phyloP scores from a whole-genome alignment of 2,329 filamentous ascomycete genomes.

The Colletotrichum sublineola region DNA sequence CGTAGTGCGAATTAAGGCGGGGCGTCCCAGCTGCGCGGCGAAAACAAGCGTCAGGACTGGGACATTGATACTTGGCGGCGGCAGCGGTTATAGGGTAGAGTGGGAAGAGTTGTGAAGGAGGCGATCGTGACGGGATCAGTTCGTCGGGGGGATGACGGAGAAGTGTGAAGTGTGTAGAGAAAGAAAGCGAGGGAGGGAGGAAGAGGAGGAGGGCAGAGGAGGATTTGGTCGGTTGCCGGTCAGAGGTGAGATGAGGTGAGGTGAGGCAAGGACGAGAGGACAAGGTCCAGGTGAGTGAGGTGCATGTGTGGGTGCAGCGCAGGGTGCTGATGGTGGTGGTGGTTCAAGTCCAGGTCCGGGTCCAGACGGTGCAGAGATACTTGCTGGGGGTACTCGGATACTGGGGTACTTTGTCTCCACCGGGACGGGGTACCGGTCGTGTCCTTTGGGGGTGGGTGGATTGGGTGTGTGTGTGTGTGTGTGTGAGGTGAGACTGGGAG shows the following conservation, averaged over 20 bases:
- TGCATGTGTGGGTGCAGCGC: not conserved
- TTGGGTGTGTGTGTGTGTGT: not conserved
- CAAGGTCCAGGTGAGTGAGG: conserved; percentile 21
- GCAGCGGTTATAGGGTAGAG: not conserved
- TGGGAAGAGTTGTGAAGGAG: not conserved
- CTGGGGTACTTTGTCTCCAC: conserved; percentile 1
- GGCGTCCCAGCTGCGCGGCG: conserved; percentile 40
- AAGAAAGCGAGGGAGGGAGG: not conserved
- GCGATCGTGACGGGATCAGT: not conserved
- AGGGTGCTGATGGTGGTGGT: conserved; percentile 4
- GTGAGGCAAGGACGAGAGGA: conserved; percentile 12
- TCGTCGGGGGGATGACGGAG: not conserved
- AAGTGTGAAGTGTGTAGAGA: not conserved
- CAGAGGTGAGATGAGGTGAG: conserved; percentile 22
- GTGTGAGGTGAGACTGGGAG: conserved; percentile 6
- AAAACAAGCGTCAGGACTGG: conserved; percentile 35
- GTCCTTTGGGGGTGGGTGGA: conserved; percentile 17
- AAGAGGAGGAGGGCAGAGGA: not conserved
- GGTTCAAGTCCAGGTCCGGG: conserved; percentile 21
- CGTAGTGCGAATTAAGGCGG: conserved; percentile 31
- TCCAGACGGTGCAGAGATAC: conserved; percentile 12
- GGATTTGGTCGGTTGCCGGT: not conserved
- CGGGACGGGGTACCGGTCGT: conserved; percentile 7
- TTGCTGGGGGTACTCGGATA: not conserved
- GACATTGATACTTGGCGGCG: conserved; percentile 30